Evolutionary conservation across 2,329 filamentous ascomycete species (phyloP), one percentile per base, ranked within the genome.

Genomic region (Emergomyces pasteurianus): DNA sequence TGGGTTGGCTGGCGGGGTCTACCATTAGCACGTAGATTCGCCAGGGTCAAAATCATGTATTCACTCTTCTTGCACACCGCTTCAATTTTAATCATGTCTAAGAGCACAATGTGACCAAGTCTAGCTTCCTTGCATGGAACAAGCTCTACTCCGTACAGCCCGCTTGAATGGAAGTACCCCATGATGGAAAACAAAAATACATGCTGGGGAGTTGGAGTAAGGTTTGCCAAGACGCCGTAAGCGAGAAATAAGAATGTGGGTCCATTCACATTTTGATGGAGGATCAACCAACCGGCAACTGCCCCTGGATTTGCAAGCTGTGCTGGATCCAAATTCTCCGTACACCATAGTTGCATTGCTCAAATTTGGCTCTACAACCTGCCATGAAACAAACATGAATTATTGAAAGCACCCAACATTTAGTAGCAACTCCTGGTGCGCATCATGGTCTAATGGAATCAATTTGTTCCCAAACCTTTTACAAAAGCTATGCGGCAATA

Each of bases 191-290:
- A 18, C 23, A 8, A 10, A 12, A 26, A n/a, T 18, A 40, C 53
- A 16, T 4, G 31, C 1, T 36, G 9, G 40, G 58, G 36, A 16
- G 61, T 62, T 57, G 43, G 43, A 46, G 53, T 43, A 62, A 57
- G 52, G 58, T 62, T 60, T 62, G 58, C 58, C 36, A 55, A 59
- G 58, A 10, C 36, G 21, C 49, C 5, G 50, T 56, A 57, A 52
- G 58, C 49, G 57, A 47, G 28, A 34, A 49, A 42, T 42, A 56
- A 56, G 54, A 16, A 23, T 56, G 36, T 38, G 38, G 54, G 23
- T 18, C 21, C 23, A 43, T n/a, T 21, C 5, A 14, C 8, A 16
- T 21, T 10, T 40, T 40, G 10, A 8, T 56, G 53, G 18, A 21
- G n/a, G 36, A 21, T 26, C 23, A n/a, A 40, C n/a, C 36, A 42